Evolutionary conservation across 169 alveolate genomes (phyloP).

Genomic region (Cyclospora cayetanensis): DNA sequence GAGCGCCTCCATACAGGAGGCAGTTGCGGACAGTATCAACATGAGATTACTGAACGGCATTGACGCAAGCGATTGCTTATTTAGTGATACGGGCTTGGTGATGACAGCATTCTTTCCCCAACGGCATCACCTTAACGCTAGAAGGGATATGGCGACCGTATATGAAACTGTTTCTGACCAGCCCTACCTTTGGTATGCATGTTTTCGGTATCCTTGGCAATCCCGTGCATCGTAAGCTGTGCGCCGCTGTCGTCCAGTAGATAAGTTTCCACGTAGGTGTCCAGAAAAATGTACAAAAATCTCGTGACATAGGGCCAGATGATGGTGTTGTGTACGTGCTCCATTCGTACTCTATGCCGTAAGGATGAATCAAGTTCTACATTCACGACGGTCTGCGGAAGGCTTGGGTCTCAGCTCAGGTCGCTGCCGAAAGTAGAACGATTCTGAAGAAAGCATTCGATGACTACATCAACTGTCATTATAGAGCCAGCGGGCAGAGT

Average conservation of each 20-base stretch:
- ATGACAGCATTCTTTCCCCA: constrained; percentile 48
- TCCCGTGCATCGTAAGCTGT: too few species aligned
- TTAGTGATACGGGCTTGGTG: too few species aligned
- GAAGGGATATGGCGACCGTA: constrained; percentile 56
- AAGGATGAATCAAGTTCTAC: constrained; percentile 8
- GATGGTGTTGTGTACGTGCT: neutral
- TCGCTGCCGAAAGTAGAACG: neutral
- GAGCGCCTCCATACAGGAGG: too few species aligned
- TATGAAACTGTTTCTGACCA: constrained; percentile 14
- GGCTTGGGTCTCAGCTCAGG: neutral
- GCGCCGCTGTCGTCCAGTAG: neutral
- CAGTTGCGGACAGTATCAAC: too few species aligned
- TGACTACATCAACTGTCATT: too few species aligned
- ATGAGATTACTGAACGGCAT: too few species aligned
- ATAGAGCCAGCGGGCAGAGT: too few species aligned
- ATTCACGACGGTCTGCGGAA: constrained; percentile 27
- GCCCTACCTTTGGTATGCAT: neutral
- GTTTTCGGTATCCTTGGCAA: too few species aligned
- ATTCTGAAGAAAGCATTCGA: neutral
- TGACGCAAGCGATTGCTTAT: too few species aligned
- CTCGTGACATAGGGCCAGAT: neutral
- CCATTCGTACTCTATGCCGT: too few species aligned
- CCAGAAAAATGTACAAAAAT: neutral
- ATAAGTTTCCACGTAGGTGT: constrained; percentile 50
- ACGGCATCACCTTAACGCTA: constrained; percentile 48